Percentiles rank a stretch among this genome's conserved stretches.
These are phyloP conservation scores for Diaporthe eres DNA, from an alignment of 2,329 filamentous ascomycete genomes.

Conservation along the genomic window DNA sequence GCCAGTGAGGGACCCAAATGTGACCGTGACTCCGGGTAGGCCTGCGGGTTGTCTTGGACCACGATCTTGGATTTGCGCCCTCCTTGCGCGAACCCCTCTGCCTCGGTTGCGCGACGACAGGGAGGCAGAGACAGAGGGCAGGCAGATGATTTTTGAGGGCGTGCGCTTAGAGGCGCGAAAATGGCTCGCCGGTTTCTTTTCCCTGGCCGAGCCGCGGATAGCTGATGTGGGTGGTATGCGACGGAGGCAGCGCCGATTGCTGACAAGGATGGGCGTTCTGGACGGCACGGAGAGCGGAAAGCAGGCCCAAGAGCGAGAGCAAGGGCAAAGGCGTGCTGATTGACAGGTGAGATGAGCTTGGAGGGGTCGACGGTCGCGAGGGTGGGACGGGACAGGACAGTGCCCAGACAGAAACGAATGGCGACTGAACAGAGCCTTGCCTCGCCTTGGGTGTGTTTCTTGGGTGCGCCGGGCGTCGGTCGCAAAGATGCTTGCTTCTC, in stretches of 20 bases:
- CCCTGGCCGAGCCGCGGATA: slow-evolving; percentile 10
- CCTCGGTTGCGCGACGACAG: slow-evolving; percentile 25
- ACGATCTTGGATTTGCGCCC: slow-evolving; percentile 9
- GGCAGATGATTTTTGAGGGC: slow-evolving; percentile 3
- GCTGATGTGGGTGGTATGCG: slow-evolving; percentile 25
- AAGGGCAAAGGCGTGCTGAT: not conserved
- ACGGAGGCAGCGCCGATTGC: slow-evolving; percentile 7
- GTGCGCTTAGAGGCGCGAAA: slow-evolving; percentile 22
- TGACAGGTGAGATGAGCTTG: not conserved
- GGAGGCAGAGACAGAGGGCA: slow-evolving; percentile 14
- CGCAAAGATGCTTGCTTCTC: not conserved
- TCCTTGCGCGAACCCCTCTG: not conserved
- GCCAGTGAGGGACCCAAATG: slow-evolving; percentile 9
- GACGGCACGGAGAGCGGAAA: not conserved
- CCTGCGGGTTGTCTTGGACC: slow-evolving; percentile 19
- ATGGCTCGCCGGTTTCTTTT: slow-evolving; percentile 17
- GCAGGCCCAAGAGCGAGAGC: not conserved
- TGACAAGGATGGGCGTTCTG: slow-evolving; percentile 19
- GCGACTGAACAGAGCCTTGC: slow-evolving; percentile 1
- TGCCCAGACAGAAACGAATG: not conserved
- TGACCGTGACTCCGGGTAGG: slow-evolving; percentile 8
- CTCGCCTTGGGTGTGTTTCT: not conserved
- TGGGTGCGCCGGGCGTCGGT: not conserved
- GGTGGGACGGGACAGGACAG: not conserved
- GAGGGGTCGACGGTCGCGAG: not conserved